phyloP scores from a whole-genome alignment of 2,329 filamentous ascomycete species.

The Madurella mycetomatis region DNA sequence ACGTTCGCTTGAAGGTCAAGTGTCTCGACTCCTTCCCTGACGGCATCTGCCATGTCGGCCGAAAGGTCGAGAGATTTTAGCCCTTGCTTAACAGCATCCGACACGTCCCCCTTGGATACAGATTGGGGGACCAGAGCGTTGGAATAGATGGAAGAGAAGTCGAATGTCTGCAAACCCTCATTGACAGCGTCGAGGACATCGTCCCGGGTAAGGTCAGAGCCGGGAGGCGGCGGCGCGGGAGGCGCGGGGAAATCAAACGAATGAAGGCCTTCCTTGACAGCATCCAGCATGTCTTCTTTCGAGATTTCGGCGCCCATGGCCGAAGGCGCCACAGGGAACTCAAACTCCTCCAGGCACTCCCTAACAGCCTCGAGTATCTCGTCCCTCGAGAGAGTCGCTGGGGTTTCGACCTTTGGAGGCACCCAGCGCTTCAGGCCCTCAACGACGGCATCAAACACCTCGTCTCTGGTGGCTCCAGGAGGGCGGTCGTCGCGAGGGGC shows the following conservation, averaged over 20 bases:
- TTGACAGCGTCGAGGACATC: constrained; percentile 26
- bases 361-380: constrained; percentile 80
- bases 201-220: constrained; percentile 16
- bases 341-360: constrained; percentile 81
- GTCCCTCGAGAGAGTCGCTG: constrained; percentile 67
- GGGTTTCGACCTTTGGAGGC: constrained; percentile 66
- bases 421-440: constrained; percentile 78
- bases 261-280: constrained; percentile 57
- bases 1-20: constrained; percentile 23
- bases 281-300: constrained; percentile 59
- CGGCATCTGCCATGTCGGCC: constrained; percentile 23
- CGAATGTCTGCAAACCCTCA: constrained; percentile 23
- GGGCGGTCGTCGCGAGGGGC: constrained; percentile 49
- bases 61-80: constrained; percentile 33
- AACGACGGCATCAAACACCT: constrained; percentile 81
- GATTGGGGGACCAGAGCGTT: constrained; percentile 21
- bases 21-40: constrained; percentile 25
- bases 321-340: constrained; percentile 62
- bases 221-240: constrained; percentile 2
- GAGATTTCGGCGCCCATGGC: constrained; percentile 52
- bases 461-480: constrained; percentile 67
- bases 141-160: constrained; percentile 21
- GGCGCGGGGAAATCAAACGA: constrained; percentile 42
- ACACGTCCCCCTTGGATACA: constrained; percentile 22
- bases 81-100: constrained; percentile 23